Base-by-base conservation (phyloP, 257 asterid genomes). In the Cinchona pubescens region DNA sequence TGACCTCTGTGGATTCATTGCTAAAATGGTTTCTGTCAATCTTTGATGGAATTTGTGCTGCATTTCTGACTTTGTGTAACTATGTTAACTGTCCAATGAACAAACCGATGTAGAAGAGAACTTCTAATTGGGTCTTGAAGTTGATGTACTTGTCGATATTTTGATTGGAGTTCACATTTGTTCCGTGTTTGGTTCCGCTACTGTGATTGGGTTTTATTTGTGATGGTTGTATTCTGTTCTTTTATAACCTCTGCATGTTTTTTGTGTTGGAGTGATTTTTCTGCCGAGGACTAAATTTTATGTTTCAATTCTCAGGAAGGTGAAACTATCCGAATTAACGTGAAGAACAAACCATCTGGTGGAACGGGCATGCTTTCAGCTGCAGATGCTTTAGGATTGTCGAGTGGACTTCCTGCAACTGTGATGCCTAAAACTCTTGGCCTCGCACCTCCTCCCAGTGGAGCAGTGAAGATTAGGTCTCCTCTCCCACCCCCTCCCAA, bases 401-500 rank as follows among this genome's bases (percentile, higher is more conserved):
- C 90, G 0, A 78, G 89, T 70, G 92, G 88, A 68, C 79, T 51
- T 46, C 51, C 95, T 66, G 90, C 81, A 78, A 74, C 89, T 46
- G 91, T 75, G 66, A 92, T 92, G 67, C 72, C 91, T 16, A 92
- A 86, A 85, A 63, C 92, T 60, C 77, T 90, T 51, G 72, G 85
- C 68, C 96, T 94, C 71, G 90, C 95, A n/a, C 97, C 97, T 2
- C 97, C 98, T 0, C 97, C 97, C 29, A 81, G 80, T 60, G 97
- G 88, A 23, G 85, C 87, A 10, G 81, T 62, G 66, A 92, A 88
- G 83, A 85, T 92, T 73, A 88, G 96, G 85, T 89, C 97, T 72
- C 90, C 96, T 74, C 97, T 94, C 79, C 97, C 95, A 51, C 99
- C 97, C 34, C 99, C 97, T 34, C 97, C 99, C 51, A 88, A 92